Evolutionary conservation across 495 filamentous ascomycete species (phyloP).

Genomic region (Trichoderma reesei): DNA sequence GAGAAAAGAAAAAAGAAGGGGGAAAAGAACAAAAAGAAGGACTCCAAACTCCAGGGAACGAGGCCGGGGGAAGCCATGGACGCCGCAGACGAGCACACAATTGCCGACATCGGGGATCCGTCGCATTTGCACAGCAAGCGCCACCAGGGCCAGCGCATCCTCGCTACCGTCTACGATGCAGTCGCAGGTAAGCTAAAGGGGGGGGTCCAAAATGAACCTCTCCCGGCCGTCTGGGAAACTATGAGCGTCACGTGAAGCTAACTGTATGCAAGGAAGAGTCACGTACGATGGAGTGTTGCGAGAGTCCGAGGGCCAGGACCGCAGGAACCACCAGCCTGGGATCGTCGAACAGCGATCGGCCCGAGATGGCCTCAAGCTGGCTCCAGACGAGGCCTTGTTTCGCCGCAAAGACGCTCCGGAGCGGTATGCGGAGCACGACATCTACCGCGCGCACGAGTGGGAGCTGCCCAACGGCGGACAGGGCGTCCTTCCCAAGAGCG

Average conservation of each 20-base stretch:
- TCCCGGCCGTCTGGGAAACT: not conserved
- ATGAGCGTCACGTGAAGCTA: constrained; percentile 10
- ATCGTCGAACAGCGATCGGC: constrained; percentile 37
- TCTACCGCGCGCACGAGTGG: constrained; percentile 49
- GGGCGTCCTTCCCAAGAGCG: constrained; percentile 53
- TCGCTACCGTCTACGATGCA: constrained; percentile 64
- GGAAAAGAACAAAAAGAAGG: too few species aligned
- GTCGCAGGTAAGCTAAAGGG: constrained; percentile 53
- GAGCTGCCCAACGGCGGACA: constrained; percentile 30
- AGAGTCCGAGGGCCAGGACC: not conserved
- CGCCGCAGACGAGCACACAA: not conserved
- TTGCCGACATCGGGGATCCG: not conserved
- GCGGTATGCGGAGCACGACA: constrained; percentile 58
- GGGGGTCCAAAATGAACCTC: constrained; percentile 14
- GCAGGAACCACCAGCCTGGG: not conserved
- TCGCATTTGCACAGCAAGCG: not conserved
- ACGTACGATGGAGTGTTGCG: not conserved
- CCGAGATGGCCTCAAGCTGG: constrained; percentile 36
- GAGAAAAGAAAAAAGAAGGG: not conserved
- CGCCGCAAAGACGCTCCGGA: constrained; percentile 48
- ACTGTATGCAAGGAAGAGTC: constrained; percentile 7
- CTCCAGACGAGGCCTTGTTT: constrained; percentile 71
- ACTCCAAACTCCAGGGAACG: too few species aligned
- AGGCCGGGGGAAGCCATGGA: not conserved
- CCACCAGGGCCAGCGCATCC: not conserved